A percentile compares a stretch with the other conserved stretches of the same genome.
Conservation (phyloP, 73 alveolate species). For the Paramecium biaurelia region DNA sequence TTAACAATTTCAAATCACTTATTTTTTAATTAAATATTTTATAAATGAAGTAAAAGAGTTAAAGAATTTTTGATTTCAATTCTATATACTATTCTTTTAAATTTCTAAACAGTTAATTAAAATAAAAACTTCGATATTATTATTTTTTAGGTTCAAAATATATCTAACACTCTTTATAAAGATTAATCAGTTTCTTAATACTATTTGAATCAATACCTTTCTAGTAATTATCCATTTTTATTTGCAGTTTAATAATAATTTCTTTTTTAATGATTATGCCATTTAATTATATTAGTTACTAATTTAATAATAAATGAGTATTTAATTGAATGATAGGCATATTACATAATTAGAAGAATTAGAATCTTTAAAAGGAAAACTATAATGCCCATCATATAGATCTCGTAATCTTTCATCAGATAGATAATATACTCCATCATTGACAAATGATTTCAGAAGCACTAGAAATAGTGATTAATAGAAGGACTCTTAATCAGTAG, state of each 20-base stretch:
- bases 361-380: neutral
- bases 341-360: neutral
- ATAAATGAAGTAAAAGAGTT: too few species aligned
- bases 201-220: too few species aligned
- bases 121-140: too few species aligned
- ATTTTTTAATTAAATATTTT: too few species aligned
- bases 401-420: constrained; percentile 27
- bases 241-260: neutral
- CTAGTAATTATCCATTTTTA: neutral
- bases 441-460: neutral
- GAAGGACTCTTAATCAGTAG: neutral
- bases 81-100: neutral
- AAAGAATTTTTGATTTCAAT: neutral
- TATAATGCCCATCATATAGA: neutral
- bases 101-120: too few species aligned
- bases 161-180: neutral
- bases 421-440: neutral
- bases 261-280: neutral
- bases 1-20: neutral
- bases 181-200: too few species aligned
- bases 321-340: neutral
- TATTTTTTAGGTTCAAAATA: too few species aligned
- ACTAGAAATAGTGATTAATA: neutral
- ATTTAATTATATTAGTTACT: neutral
- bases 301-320: neutral